Conservation (phyloP, 75 land plant genomes). For the Larix kaempferi region DNA sequence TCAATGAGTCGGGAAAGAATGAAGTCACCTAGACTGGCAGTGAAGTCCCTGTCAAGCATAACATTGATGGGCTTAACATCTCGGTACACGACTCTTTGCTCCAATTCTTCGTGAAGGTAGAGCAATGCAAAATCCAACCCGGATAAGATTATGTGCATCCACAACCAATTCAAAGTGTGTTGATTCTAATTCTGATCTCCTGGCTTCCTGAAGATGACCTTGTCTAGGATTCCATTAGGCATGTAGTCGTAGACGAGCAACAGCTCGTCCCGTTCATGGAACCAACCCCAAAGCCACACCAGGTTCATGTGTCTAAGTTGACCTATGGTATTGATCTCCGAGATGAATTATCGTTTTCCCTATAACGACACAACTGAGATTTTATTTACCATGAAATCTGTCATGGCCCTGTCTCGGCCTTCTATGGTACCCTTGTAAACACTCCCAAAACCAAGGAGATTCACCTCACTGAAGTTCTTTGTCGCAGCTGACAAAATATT, state of each 20-base stretch:
- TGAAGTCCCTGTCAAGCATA: conserved; percentile 1
- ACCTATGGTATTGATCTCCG: conserved; percentile 31
- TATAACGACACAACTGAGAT: conserved; percentile 13
- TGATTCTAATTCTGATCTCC: no score
- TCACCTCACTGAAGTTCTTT: background rate
- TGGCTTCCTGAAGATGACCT: background rate
- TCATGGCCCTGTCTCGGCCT: background rate
- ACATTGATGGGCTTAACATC: conserved; percentile 5
- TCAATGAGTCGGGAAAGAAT: background rate
- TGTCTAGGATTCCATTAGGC: background rate
- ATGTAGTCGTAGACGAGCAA: background rate
- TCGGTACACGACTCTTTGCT: conserved; percentile 7
- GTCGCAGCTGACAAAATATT: background rate
- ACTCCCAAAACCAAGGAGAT: conserved; percentile 17
- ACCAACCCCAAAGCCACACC: conserved; percentile 32
- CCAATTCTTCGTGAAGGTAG: conserved; percentile 51
- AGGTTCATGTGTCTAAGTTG: conserved; percentile 38
- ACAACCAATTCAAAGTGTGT: conserved; percentile 11
- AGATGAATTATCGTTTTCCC: conserved; percentile 34
- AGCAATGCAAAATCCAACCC: background rate
- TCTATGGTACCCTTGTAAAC: background rate
- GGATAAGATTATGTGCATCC: background rate
- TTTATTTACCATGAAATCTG: conserved; percentile 16
- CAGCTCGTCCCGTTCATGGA: conserved; percentile 1
- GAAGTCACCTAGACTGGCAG: conserved; percentile 11